Percentiles rank a stretch among this genome's conserved stretches.
Evolutionary conservation across 768 basidiomycete species (phyloP).

Genomic region (Coprinopsis strossmayeri): DNA sequence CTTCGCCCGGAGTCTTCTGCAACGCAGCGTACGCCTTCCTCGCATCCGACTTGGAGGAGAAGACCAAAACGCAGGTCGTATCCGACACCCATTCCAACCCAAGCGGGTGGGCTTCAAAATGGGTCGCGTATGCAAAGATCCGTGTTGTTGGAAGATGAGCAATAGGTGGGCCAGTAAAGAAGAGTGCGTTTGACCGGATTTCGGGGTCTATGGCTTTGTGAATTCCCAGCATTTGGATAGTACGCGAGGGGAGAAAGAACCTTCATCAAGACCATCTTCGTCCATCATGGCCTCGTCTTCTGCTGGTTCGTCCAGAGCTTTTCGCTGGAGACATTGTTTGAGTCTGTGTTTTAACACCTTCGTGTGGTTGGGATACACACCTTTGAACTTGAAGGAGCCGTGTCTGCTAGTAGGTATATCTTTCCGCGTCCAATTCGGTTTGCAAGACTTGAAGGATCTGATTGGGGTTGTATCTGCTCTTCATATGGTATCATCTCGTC

Average conservation of each 20-base stretch:
- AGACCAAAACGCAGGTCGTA: conserved; percentile 75
- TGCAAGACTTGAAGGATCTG: neutral
- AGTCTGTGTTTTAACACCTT: neutral
- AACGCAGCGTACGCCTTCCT: conserved; percentile 43
- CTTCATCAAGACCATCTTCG: neutral
- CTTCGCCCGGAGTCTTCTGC: conserved; percentile 44
- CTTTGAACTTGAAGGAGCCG: neutral
- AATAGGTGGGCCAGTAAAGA: conserved; percentile 69
- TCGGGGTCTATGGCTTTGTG: conserved; percentile 29
- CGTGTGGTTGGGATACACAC: neutral
- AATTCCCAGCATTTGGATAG: neutral
- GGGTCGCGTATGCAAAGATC: conserved; percentile 76
- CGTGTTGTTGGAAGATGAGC: conserved; percentile 67
- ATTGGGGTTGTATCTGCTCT: neutral
- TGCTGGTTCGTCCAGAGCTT: neutral
- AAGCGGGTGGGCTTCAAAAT: conserved; percentile 68
- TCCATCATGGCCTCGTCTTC: conserved; percentile 3
- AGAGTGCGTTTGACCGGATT: conserved; percentile 59
- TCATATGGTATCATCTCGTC: conserved; percentile 1
- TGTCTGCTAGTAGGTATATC: neutral
- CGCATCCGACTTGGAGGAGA: conserved; percentile 49
- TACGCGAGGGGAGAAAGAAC: neutral
- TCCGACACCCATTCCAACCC: conserved; percentile 87
- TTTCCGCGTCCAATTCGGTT: conserved; percentile 2
- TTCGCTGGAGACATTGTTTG: neutral